These are phyloP conservation scores for Gossypium turneri DNA, from an alignment of 345 rosid species.

Conservation along the genomic window DNA sequence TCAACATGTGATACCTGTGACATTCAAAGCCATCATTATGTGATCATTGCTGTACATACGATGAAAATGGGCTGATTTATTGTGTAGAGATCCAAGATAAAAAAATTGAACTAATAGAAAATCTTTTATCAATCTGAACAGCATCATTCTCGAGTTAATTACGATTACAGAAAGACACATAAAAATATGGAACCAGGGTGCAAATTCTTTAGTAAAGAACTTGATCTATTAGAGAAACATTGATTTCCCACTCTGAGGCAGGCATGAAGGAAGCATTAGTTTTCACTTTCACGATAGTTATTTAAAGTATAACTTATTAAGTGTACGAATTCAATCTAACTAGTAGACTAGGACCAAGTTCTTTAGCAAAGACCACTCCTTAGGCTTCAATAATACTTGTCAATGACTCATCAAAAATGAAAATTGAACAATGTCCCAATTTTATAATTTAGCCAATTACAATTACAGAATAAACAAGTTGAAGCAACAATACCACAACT, in stretches of 20 bases:
- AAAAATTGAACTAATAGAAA: too few relatives aligned
- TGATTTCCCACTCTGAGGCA: not conserved
- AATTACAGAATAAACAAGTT: not conserved
- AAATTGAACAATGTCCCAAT: not conserved
- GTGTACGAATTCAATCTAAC: too few relatives aligned
- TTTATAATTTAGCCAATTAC: not conserved
- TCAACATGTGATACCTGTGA: slow-evolving; percentile 35
- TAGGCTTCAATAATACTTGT: not conserved
- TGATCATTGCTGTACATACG: not conserved
- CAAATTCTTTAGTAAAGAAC: too few relatives aligned
- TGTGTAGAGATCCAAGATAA: too few relatives aligned
- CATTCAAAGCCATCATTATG: slow-evolving; percentile 12
- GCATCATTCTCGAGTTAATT: too few relatives aligned
- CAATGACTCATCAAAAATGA: not conserved
- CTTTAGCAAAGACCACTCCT: not conserved
- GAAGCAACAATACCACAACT: slow-evolving; percentile 30
- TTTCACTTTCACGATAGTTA: not conserved
- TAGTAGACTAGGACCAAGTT: not conserved
- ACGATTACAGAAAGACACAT: too few relatives aligned
- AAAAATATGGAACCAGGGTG: not conserved
- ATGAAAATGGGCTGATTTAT: not conserved
- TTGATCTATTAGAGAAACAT: not conserved
- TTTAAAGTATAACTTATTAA: not conserved
- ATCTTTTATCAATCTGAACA: too few relatives aligned
- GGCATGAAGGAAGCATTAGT: not conserved